Evolutionary conservation across 148 eudicot species (phyloP).

Genomic region (Camellia sinensis): DNA sequence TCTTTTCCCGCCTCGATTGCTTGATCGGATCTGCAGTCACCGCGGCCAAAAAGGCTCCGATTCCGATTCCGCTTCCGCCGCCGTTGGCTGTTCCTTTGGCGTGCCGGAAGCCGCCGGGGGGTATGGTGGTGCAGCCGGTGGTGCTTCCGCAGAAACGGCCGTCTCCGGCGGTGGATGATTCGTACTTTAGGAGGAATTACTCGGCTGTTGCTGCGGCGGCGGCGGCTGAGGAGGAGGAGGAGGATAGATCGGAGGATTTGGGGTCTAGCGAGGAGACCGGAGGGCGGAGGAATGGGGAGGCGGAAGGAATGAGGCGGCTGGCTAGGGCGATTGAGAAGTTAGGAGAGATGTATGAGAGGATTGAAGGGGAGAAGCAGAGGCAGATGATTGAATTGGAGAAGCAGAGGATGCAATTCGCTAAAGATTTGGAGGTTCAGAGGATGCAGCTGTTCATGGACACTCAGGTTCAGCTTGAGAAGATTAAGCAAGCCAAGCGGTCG

Average conservation of each 20-base stretch:
- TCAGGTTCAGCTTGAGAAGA: constrained; percentile 75
- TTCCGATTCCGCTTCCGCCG: constrained; percentile 30
- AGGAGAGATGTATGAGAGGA: constrained; percentile 64
- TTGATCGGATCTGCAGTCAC: constrained; percentile 43
- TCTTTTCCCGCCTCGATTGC: constrained; percentile 45
- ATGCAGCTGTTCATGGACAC: constrained; percentile 80
- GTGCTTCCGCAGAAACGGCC: constrained; percentile 63
- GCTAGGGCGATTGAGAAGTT: constrained; percentile 73
- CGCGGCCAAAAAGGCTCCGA: constrained; percentile 27
- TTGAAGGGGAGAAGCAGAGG: constrained; percentile 65
- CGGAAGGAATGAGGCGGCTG: constrained; percentile 52
- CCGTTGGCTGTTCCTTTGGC: constrained; percentile 56
- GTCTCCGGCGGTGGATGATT: constrained; percentile 35
- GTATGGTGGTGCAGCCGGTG: constrained; percentile 21
- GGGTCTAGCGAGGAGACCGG: constrained; percentile 26
- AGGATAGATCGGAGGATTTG: constrained; percentile 31
- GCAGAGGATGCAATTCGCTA: constrained; percentile 74
- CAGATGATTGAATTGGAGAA: constrained; percentile 79
- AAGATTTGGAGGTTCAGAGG: constrained; percentile 78
- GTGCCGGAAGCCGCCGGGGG: constrained; percentile 19
- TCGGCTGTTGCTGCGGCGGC: constrained; percentile 78
- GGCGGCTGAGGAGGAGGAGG: constrained; percentile 42
- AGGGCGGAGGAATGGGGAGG: constrained; percentile 22
- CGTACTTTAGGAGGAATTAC: constrained; percentile 68
- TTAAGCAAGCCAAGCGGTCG: constrained; percentile 51